Evolutionary conservation across 2,329 filamentous ascomycete genomes (phyloP).

Genomic region (Penicillium italicum): DNA sequence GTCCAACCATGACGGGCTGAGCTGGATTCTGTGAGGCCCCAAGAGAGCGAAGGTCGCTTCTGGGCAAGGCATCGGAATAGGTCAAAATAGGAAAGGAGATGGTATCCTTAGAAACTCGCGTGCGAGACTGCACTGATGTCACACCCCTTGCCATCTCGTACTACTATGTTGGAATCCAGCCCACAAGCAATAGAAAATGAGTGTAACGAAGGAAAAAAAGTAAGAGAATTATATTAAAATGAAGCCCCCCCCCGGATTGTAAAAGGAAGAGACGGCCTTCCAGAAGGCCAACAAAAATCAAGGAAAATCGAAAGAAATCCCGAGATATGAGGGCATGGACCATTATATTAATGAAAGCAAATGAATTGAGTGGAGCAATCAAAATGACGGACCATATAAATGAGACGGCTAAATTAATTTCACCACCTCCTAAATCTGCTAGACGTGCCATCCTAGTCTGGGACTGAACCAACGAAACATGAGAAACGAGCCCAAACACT

Average conservation of each 20-base stretch:
- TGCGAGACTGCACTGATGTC: constrained; percentile 31
- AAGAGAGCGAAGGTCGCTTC: constrained; percentile 28
- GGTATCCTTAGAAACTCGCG: constrained; percentile 22
- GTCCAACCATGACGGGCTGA: constrained; percentile 4
- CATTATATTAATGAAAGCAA: constrained; percentile 16
- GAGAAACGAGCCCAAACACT: background rate
- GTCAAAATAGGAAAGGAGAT: constrained; percentile 35
- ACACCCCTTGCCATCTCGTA: constrained; percentile 29
- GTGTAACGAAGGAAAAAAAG: background rate
- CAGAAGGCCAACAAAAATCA: constrained; percentile 32
- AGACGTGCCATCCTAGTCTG: background rate
- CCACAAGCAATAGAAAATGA: constrained; percentile 3
- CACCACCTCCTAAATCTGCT: background rate
- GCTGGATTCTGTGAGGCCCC: constrained; percentile 10
- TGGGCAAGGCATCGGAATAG: constrained; percentile 32
- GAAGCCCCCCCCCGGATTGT: constrained; percentile 13
- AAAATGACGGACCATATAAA: constrained; percentile 10
- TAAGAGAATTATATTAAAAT: constrained; percentile 11
- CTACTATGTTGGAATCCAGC: constrained; percentile 8
- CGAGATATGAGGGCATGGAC: constrained; percentile 2
- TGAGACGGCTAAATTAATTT: constrained; percentile 19
- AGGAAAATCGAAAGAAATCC: constrained; percentile 7
- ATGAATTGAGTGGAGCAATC: constrained; percentile 20
- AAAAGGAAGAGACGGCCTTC: constrained; percentile 38
- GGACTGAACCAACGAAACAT: constrained; percentile 4